These are phyloP conservation scores for Chaetomium tenue DNA, from an alignment of 495 filamentous ascomycete genomes.

Conservation along the genomic window DNA sequence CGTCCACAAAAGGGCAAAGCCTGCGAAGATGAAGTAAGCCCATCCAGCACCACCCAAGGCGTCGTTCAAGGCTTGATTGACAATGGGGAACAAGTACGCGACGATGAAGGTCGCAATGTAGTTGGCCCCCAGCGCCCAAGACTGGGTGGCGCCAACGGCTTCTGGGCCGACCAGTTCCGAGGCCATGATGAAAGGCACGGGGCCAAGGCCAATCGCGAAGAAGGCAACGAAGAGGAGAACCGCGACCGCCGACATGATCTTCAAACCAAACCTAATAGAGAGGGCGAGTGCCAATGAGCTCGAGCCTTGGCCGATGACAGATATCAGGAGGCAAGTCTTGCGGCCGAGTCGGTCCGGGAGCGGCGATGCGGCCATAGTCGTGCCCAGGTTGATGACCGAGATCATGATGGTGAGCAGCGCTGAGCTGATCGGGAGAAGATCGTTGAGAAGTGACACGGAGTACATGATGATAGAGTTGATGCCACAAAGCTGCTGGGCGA, in stretches of 20 bases:
- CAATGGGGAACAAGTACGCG: conserved; percentile 86
- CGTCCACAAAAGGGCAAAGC: conserved; percentile 62
- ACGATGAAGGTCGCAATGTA: conserved; percentile 91
- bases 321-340: conserved; percentile 74
- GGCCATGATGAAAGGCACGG: conserved; percentile 90
- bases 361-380: conserved; percentile 75
- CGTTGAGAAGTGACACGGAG: conserved; percentile 79
- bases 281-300: conserved; percentile 71
- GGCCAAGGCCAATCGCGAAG: conserved; percentile 89
- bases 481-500: conserved; percentile 85
- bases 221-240: conserved; percentile 81
- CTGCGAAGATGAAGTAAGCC: conserved; percentile 86
- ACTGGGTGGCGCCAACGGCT: conserved; percentile 86
- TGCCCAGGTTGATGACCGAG: conserved; percentile 78
- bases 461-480: conserved; percentile 99
- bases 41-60: conserved; percentile 65
- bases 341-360: conserved; percentile 84
- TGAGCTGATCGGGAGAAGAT: conserved; percentile 72
- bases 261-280: conserved; percentile 66
- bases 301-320: conserved; percentile 77
- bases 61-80: conserved; percentile 66
- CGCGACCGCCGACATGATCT: conserved; percentile 72
- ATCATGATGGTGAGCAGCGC: conserved; percentile 79
- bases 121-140: conserved; percentile 78
- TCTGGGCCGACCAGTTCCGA: conserved; percentile 84